Evolutionary conservation across 2,329 filamentous ascomycete genomes (phyloP).

Genomic region (Coleophoma crateriformis): DNA sequence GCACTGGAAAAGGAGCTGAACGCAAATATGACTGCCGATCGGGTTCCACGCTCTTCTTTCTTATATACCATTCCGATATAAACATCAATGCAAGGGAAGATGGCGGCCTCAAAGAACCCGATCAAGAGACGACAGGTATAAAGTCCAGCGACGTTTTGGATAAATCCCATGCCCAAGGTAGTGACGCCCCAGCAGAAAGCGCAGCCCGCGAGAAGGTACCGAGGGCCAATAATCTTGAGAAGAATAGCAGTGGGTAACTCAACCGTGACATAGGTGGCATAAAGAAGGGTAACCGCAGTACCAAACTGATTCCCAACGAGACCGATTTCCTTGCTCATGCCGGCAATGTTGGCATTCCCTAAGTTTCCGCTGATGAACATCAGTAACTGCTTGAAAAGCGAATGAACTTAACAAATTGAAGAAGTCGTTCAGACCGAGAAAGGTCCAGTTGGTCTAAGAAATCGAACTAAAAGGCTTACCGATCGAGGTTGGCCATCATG

Average conservation of each 20-base stretch:
- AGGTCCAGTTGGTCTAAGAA: no score
- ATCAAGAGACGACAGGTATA: slow-evolving; percentile 9
- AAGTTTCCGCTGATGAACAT: neutral
- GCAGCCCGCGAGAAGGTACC: slow-evolving; percentile 1
- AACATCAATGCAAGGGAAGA: neutral
- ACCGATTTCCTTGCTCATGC: slow-evolving; percentile 8
- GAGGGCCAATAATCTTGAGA: slow-evolving; percentile 5
- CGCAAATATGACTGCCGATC: slow-evolving; percentile 14
- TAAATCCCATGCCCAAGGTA: slow-evolving; percentile 1
- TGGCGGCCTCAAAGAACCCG: slow-evolving; percentile 1
- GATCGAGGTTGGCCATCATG: no score
- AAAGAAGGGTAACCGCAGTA: slow-evolving; percentile 4
- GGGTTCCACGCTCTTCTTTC: slow-evolving; percentile 7
- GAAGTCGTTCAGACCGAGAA: no score
- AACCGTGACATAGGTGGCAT: slow-evolving; percentile 4
- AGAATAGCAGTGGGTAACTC: slow-evolving; percentile 1
- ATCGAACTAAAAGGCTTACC: no score
- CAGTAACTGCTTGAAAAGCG: no score
- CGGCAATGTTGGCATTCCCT: slow-evolving; percentile 10
- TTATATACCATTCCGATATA: slow-evolving; percentile 11
- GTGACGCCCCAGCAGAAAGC: slow-evolving; percentile 8
- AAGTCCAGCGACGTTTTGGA: slow-evolving; percentile 4
- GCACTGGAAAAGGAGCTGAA: slow-evolving; percentile 8
- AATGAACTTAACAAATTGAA: no score
- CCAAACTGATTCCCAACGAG: slow-evolving; percentile 5